A percentile compares a stretch with the other conserved stretches of the same genome.
Conservation (phyloP, 1,139 yeast species). For the Zygosaccharomyces sapae region DNA sequence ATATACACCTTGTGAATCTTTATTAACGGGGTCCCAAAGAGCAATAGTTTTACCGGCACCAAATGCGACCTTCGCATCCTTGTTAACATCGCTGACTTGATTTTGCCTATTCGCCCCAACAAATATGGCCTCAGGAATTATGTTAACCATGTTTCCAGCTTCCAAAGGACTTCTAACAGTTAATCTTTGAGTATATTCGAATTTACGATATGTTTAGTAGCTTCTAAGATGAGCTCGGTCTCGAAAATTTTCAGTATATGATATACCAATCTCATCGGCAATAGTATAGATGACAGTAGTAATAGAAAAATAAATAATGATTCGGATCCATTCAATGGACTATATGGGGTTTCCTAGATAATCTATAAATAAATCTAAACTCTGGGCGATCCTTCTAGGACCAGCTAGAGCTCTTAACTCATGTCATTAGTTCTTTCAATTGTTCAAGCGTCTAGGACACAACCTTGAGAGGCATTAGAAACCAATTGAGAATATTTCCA, state of each 20-base stretch:
- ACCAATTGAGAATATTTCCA: slow-evolving; percentile 81
- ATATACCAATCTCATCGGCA: neutral
- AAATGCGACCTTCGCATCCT: slow-evolving; percentile 51
- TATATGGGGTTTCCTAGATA: neutral
- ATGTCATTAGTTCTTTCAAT: neutral
- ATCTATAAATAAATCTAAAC: slow-evolving; percentile 5
- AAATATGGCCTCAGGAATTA: slow-evolving; percentile 51
- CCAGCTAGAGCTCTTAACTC: neutral
- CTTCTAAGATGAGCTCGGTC: slow-evolving; percentile 12
- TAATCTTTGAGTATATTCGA: too few species aligned
- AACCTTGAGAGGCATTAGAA: slow-evolving; percentile 85
- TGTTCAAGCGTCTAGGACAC: slow-evolving; percentile 70
- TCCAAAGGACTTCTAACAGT: neutral
- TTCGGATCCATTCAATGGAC: neutral
- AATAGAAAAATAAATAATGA: slow-evolving; percentile 2
- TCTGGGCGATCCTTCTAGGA: neutral
- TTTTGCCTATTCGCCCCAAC: slow-evolving; percentile 79
- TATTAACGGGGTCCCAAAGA: slow-evolving; percentile 59
- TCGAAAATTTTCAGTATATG: slow-evolving; percentile 10
- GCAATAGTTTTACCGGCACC: slow-evolving; percentile 77
- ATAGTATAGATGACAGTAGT: neutral
- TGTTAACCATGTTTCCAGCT: slow-evolving; percentile 8
- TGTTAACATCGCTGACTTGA: slow-evolving; percentile 57
- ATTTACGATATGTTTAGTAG: neutral
- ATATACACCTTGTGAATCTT: slow-evolving; percentile 44